A percentile compares a stretch with the other conserved stretches of the same genome.
Conservation (phyloP, 257 asterid species). For the Solanum paucissectum region DNA sequence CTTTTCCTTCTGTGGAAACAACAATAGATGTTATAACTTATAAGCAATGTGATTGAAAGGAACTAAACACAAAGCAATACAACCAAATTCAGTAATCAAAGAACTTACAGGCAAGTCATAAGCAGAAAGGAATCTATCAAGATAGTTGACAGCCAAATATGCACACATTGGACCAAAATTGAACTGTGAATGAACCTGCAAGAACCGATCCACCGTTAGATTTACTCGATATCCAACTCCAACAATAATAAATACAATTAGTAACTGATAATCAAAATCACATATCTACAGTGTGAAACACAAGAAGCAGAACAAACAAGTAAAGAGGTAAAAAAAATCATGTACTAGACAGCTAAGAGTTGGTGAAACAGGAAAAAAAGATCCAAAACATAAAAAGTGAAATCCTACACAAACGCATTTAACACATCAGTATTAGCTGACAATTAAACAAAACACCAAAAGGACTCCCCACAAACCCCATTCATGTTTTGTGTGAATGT, state of each 20-base stretch:
- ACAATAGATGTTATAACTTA: not conserved
- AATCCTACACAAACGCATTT: not conserved
- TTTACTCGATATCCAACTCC: not conserved
- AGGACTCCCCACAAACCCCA: conserved; percentile 5
- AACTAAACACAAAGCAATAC: not conserved
- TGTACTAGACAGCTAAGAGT: conserved; percentile 17
- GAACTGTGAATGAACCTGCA: conserved; percentile 27
- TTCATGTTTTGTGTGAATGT: conserved; percentile 10
- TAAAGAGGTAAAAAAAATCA: conserved; percentile 4
- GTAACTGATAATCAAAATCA: not conserved
- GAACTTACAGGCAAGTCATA: conserved; percentile 33
- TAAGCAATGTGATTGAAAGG: not conserved
- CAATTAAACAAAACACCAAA: conserved; percentile 2
- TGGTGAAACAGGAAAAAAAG: not conserved
- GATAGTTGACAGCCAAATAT: conserved; percentile 25
- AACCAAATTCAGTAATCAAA: not conserved
- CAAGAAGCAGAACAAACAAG: conserved; percentile 5
- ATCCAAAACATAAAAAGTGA: not conserved
- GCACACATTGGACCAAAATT: conserved; percentile 33
- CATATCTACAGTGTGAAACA: not conserved
- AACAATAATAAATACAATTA: not conserved
- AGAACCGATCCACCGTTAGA: not conserved
- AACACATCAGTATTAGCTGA: conserved; percentile 4
- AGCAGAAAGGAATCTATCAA: conserved; percentile 37
- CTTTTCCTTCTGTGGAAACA: conserved; percentile 11